phyloP scores from a whole-genome alignment of 2,329 filamentous ascomycete species.

The Achaetomium macrosporum region DNA sequence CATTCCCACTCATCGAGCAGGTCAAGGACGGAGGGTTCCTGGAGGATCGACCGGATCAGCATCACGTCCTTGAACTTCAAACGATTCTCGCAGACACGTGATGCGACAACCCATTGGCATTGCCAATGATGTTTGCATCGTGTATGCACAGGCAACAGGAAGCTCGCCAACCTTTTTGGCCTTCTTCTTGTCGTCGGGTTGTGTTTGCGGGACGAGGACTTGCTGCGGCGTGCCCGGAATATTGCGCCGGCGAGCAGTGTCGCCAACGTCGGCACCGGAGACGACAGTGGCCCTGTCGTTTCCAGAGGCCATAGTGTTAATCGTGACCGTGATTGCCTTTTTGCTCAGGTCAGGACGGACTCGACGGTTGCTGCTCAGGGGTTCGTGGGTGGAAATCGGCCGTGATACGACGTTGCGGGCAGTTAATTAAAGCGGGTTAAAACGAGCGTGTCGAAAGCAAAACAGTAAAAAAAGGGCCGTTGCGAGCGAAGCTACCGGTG shows the following conservation, averaged over 20 bases:
- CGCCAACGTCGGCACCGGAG: slow-evolving; percentile 54
- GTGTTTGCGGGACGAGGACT: slow-evolving; percentile 33
- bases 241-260: slow-evolving; percentile 52
- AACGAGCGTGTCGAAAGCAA: slow-evolving; percentile 25
- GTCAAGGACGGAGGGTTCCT: slow-evolving; percentile 54
- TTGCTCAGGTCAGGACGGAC: neutral
- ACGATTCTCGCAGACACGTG: neutral
- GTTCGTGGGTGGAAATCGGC: slow-evolving; percentile 11
- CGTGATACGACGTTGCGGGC: slow-evolving; percentile 15
- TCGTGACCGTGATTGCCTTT: neutral
- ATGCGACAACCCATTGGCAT: neutral
- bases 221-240: slow-evolving; percentile 38
- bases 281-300: slow-evolving; percentile 48
- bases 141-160: neutral
- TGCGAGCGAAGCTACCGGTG: slow-evolving; percentile 13
- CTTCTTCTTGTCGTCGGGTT: slow-evolving; percentile 57
- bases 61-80: neutral
- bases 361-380: slow-evolving; percentile 5
- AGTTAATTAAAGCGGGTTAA: slow-evolving; percentile 22
- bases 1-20: slow-evolving; percentile 60
- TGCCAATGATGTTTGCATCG: neutral
- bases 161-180: slow-evolving; percentile 46
- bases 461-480: slow-evolving; percentile 14
- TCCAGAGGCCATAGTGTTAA: slow-evolving; percentile 41
- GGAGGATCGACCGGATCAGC: slow-evolving; percentile 21